Base-by-base conservation (phyloP, 208 protist genomes). In the Trypanosoma conorhini region DNA sequence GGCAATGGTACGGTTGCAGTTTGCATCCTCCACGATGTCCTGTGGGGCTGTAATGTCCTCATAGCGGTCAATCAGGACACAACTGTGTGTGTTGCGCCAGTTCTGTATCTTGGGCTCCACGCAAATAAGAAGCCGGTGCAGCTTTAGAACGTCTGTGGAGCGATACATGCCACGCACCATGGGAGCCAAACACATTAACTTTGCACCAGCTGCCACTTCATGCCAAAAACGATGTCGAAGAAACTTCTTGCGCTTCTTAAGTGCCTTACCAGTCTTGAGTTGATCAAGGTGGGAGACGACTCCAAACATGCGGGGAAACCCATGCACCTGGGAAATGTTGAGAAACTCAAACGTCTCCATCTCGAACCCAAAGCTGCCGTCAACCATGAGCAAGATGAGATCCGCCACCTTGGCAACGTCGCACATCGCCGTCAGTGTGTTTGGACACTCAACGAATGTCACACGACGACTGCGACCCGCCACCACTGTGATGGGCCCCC, bases 301-400 rank as follows among this genome's bases (percentile, higher is more conserved):
- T 51, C 99, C 99, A 79, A 99, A 99, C 74, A 99, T 93, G 54
- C 94, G 94, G 7, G 99, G 98, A 64, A 99, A 99, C 42, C 99
- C 99, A 77, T 99, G 98, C 44, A 97, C 91, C 75, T 99, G 96
- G 19, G 98, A 81, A 26, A 99, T 98, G 79, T 99, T 99, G 30
- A 99, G 80, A 77, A 99, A 99, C 90, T 99, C 99, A 80, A 99
- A 99, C 12, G 98, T 99, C 80, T 99, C 98, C 99, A 99, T 99
- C 93, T 99, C 99, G 67, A 99, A 99, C 35, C 98, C 98, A 80
- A 93, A 99, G 64, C 79, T 91, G 24, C 96, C 99, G 74, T 99
- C 98, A 24, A 99, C 94, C 72, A 99, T 86, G 2, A 99, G 76
- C 17, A 99, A 82, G 3, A 99, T 91, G 3, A 99, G 76, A 81